A percentile compares a stretch with the other conserved stretches of the same genome.
These are phyloP conservation scores for Aspergillus sp. DNA, from an alignment of 2,329 filamentous ascomycete genomes.

Conservation along the genomic window DNA sequence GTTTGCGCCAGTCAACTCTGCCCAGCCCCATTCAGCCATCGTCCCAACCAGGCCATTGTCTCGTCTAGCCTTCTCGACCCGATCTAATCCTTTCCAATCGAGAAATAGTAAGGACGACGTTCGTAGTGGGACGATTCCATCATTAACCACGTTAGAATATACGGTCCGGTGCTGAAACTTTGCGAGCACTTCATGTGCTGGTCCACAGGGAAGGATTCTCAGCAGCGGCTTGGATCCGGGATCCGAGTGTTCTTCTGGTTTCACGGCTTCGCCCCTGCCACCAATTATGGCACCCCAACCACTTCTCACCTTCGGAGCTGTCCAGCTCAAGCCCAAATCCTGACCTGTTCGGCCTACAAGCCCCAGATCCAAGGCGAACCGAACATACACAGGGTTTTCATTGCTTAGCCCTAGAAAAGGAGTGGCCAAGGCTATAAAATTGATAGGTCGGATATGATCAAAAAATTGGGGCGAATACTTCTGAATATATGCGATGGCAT, in stretches of 20 bases:
- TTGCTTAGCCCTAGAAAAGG: constrained; percentile 90
- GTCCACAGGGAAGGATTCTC: constrained; percentile 82
- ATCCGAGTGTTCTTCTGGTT: constrained; percentile 53
- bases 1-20: constrained; percentile 71
- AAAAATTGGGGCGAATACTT: constrained; percentile 94
- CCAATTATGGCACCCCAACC: constrained; percentile 85
- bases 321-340: constrained; percentile 90
- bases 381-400: constrained; percentile 95
- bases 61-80: constrained; percentile 87
- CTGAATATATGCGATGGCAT: constrained; percentile 92
- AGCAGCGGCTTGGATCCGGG: constrained; percentile 83
- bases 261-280: constrained; percentile 58
- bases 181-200: constrained; percentile 76
- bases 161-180: constrained; percentile 87
- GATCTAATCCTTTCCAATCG: constrained; percentile 89
- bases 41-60: constrained; percentile 91
- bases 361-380: constrained; percentile 92
- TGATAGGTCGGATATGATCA: constrained; percentile 73
- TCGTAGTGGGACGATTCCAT: constrained; percentile 88
- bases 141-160: constrained; percentile 96
- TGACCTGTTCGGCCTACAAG: constrained; percentile 93
- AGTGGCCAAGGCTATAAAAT: constrained; percentile 82
- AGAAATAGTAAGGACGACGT: constrained; percentile 95
- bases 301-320: constrained; percentile 74
- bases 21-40: constrained; percentile 89